Base-by-base conservation (phyloP, 106 monocot species). In the Acorus calamus region DNA sequence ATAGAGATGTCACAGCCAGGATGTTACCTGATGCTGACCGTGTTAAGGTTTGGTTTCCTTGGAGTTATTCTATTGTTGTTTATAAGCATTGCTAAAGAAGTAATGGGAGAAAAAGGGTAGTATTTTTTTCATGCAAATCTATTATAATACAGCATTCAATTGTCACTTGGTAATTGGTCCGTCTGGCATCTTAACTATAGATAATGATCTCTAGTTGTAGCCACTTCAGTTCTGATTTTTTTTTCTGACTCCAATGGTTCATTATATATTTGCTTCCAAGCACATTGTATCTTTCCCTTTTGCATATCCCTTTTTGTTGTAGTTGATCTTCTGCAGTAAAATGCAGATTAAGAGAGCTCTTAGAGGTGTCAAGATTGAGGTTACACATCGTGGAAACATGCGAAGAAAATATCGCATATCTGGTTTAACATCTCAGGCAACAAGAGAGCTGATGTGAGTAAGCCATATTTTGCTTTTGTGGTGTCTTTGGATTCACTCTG, bases 321-420 rank as follows among this genome's bases (percentile, higher is more conserved):
- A 28, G 28, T 28, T 28, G 28, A 28, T 28, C 28, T 28, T 44
- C 42, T 3, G 14, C 5, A 50, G 7, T 56, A 28, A 55, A 56
- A 62, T 65, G 7, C 78, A 91, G 91, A 83, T 91, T 10, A 91
- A 91, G 66, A 91, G 83, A 71, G 83, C 86, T 46, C 80, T 91
- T 67, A 71, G 83, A 65, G 90, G 90, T 65, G 90, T 91, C 28
- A 91, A 86, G 64, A 80, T 91, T 54, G 90, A 91, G 65, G 86
- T 91, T 4, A 91, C 90, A 46, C 86, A 91, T 57, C 59, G 86
- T 55, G 86, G 86, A 6, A 86, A 81, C 69, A 86, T 91, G 78
- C 80, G 86, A 4, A 73, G 90, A 14, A 91, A 91, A 59, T 91
- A 91, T 7, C 77, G 86, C 11, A 91, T 91, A 46, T 81, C 86